Percentiles rank a stretch among this genome's conserved stretches.
Evolutionary conservation across 2,329 filamentous ascomycete species (phyloP).

Genomic region (Sporothrix brunneoviolacea): DNA sequence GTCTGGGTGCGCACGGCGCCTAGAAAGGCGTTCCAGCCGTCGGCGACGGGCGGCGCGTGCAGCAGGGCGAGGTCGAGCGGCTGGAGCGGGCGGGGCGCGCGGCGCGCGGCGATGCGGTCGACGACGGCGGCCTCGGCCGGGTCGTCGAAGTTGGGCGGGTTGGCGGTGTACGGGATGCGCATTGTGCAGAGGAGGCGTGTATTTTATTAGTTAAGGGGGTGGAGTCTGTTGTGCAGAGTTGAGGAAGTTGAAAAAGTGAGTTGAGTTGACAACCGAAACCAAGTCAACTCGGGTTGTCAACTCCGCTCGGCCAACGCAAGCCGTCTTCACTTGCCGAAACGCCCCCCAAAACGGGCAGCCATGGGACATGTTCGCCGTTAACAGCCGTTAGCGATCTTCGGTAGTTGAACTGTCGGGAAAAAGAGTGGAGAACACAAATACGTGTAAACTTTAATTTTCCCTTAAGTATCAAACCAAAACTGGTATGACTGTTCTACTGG

Average conservation of each 20-base stretch:
- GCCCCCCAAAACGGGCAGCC: no score
- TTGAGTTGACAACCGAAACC: no score
- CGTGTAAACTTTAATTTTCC: no score
- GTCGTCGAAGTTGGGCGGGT: constrained; percentile 40
- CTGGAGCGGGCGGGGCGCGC: constrained; percentile 63
- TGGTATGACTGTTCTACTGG: no score
- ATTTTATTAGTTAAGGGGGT: background rate
- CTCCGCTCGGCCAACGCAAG: no score
- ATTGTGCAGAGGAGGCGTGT: constrained; percentile 36
- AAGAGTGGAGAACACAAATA: no score
- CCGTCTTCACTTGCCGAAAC: no score
- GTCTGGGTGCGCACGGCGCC: constrained; percentile 55
- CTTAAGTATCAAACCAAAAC: no score
- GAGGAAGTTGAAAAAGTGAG: background rate
- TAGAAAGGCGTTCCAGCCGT: constrained; percentile 68
- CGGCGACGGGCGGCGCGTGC: constrained; percentile 66
- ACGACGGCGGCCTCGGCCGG: constrained; percentile 51
- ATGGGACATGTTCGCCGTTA: no score
- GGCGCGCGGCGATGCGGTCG: constrained; percentile 56
- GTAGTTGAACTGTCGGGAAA: no score
- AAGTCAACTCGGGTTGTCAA: no score
- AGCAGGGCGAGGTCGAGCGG: constrained; percentile 69
- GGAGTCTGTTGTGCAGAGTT: constrained; percentile 11
- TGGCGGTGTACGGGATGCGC: constrained; percentile 60
- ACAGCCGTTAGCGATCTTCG: no score